Conservation (phyloP, 2,329 filamentous ascomycete genomes). For the Truncatella angustata region DNA sequence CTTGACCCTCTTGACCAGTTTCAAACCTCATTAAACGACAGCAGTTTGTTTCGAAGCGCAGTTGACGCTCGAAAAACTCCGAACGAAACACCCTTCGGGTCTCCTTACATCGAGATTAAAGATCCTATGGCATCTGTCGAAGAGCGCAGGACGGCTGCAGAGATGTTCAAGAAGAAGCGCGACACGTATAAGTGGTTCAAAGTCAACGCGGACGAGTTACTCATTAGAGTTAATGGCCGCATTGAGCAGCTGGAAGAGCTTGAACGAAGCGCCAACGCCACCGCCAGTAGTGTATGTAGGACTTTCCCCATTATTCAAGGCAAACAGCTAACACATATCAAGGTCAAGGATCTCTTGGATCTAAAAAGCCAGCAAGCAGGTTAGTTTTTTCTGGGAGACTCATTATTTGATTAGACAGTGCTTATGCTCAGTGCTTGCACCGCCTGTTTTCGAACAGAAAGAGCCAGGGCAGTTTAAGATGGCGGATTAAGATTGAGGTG, state of each 20-base stretch:
- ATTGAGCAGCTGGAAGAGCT: slow-evolving; percentile 34
- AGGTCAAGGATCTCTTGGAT: slow-evolving; percentile 38
- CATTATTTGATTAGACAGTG: too few species aligned
- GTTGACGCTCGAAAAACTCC: too few species aligned
- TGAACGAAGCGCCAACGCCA: slow-evolving; percentile 28
- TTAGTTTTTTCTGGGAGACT: too few species aligned
- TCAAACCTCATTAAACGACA: not conserved
- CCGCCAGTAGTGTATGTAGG: slow-evolving; percentile 29
- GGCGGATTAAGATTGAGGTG: not conserved
- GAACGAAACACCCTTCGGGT: not conserved
- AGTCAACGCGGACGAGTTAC: slow-evolving; percentile 24
- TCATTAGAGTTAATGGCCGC: slow-evolving; percentile 23
- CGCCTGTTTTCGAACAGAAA: too few species aligned
- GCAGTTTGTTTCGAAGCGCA: not conserved
- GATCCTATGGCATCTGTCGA: not conserved
- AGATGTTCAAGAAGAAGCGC: not conserved
- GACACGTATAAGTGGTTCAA: slow-evolving; percentile 23
- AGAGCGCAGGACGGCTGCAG: not conserved
- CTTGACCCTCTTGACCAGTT: slow-evolving; percentile 17
- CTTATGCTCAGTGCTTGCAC: too few species aligned
- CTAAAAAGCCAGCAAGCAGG: slow-evolving; percentile 45
- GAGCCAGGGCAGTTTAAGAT: too few species aligned
- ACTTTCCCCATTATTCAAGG: not conserved
- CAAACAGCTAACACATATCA: not conserved
- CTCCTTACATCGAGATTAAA: not conserved